phyloP scores from a whole-genome alignment of 2,329 filamentous ascomycete species.

The Colletotrichum simmondsii region DNA sequence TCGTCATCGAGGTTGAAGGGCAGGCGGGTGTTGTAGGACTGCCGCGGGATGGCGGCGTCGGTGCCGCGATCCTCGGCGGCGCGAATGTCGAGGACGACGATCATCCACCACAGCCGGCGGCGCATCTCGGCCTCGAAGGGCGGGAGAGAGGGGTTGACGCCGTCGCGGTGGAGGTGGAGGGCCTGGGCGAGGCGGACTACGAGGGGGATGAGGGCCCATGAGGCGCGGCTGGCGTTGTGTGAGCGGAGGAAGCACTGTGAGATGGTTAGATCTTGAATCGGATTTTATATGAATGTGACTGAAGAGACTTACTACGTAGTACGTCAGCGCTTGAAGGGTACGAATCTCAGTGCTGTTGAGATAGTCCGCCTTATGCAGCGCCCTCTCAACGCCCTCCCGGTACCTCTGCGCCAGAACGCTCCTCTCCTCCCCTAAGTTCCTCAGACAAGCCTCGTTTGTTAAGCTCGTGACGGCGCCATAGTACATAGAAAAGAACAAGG shows the following conservation, averaged over 20 bases:
- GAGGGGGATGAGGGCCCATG: constrained; percentile 54
- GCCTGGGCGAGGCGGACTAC: constrained; percentile 56
- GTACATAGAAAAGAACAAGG: constrained; percentile 56
- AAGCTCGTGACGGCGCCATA: constrained; percentile 52
- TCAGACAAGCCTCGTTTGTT: constrained; percentile 42
- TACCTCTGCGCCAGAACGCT: constrained; percentile 44
- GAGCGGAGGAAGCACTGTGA: constrained; percentile 49
- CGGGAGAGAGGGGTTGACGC: constrained; percentile 45
- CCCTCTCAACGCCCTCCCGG: constrained; percentile 48
- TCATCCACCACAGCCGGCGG: constrained; percentile 70
- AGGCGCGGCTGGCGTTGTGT: constrained; percentile 49
- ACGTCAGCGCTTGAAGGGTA: constrained; percentile 52
- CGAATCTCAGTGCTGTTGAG: constrained; percentile 52
- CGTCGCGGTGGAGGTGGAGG: constrained; percentile 54
- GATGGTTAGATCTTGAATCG: not conserved
- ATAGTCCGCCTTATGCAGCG: constrained; percentile 55
- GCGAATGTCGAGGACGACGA: constrained; percentile 69
- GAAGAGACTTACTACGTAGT: constrained; percentile 47
- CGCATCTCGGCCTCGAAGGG: constrained; percentile 70
- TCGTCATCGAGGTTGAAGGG: constrained; percentile 66
- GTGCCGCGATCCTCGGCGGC: constrained; percentile 65
- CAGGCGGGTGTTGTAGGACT: constrained; percentile 57
- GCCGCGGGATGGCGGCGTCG: constrained; percentile 52
- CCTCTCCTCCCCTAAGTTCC: constrained; percentile 47
- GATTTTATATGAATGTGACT: too few relatives aligned